phyloP scores from a whole-genome alignment of 2,329 filamentous ascomycete genomes.

The Cladosporium oxysporum region DNA sequence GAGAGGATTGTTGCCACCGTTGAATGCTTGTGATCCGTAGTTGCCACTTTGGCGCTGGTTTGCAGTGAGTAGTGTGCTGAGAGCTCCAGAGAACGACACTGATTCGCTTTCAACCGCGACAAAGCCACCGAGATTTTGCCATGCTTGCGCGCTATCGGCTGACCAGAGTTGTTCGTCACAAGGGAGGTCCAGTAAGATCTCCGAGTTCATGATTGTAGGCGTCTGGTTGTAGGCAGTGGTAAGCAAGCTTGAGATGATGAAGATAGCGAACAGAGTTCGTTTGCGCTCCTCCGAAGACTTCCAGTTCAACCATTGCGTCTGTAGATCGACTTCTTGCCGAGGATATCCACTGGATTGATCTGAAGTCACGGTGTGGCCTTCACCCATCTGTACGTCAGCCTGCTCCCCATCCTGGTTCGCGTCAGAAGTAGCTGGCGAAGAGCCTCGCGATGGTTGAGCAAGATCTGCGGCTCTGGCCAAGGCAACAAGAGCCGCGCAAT shows the following conservation, averaged over 20 bases:
- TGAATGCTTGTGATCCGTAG: conserved; percentile 28
- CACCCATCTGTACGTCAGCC: conserved; percentile 56
- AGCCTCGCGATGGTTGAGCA: conserved; percentile 48
- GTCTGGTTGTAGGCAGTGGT: conserved; percentile 93
- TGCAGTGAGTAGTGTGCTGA: conserved; percentile 77
- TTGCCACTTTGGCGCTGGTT: conserved; percentile 58
- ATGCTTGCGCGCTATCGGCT: conserved; percentile 79
- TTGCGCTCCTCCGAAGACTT: conserved; percentile 87
- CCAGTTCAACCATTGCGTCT: conserved; percentile 85
- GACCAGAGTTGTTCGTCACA: conserved; percentile 92
- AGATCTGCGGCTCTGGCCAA: conserved; percentile 87
- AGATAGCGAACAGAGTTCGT: conserved; percentile 87
- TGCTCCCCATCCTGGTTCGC: conserved; percentile 20
- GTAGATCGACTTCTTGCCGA: conserved; percentile 49
- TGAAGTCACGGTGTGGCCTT: conserved; percentile 16
- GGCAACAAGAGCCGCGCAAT: conserved; percentile 87
- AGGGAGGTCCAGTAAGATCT: conserved; percentile 84
- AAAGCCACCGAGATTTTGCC: conserved; percentile 74
- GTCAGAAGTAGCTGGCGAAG: conserved; percentile 21
- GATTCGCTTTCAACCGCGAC: conserved; percentile 68
- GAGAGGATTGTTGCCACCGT: conserved; percentile 24
- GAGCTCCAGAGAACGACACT: conserved; percentile 76
- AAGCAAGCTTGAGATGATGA: conserved; percentile 85
- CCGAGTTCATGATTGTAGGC: conserved; percentile 88
- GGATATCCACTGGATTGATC: conserved; percentile 25